These are phyloP conservation scores for Thraustochytrium striatum DNA, from an alignment of 352 stramenopile genomes.

Conservation along the genomic window DNA sequence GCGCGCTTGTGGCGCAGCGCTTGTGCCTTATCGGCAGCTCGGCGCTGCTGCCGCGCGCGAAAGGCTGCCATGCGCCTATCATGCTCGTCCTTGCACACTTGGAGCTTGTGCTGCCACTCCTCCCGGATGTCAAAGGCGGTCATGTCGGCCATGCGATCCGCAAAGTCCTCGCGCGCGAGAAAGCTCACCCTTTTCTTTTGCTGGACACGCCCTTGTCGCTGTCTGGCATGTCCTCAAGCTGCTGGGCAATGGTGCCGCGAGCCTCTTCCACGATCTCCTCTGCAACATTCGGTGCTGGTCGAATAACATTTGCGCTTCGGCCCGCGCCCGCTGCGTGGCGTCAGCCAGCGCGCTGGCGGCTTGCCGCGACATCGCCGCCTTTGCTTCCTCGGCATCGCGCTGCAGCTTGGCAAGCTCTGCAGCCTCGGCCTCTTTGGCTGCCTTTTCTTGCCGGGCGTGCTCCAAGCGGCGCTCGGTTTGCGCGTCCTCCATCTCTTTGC, in stretches of 20 bases:
- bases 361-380: neutral
- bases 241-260: too few relatives aligned
- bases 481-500: neutral
- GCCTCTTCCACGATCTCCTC: neutral
- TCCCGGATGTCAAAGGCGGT: neutral
- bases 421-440: conserved; percentile 11
- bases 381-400: neutral
- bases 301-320: neutral
- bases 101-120: conserved; percentile 13
- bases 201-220: too few relatives aligned
- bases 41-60: neutral
- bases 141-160: neutral
- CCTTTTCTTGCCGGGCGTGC: neutral
- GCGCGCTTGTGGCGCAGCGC: neutral
- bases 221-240: too few relatives aligned
- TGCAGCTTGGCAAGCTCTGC: neutral
- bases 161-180: neutral
- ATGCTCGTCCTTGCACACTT: conserved; percentile 4
- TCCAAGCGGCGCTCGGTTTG: neutral
- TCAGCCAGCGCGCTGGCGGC: neutral
- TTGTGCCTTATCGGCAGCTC: neutral
- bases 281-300: neutral
- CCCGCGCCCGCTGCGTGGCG: neutral
- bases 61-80: neutral
- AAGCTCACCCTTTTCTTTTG: too few relatives aligned